phyloP scores from a whole-genome alignment of 805 yeast species.

The Millerozyma miso region DNA sequence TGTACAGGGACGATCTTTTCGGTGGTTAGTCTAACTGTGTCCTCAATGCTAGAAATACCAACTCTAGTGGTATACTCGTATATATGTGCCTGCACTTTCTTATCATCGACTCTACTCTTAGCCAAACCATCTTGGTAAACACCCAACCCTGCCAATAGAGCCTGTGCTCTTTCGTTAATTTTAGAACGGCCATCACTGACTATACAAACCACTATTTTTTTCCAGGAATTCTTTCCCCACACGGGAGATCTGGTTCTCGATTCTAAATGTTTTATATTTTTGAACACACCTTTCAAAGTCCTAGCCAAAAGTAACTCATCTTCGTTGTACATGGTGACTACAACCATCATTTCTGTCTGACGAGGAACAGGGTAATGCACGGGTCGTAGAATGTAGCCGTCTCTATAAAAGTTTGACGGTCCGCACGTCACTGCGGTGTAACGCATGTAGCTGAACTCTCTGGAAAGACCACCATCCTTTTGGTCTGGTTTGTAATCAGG shows the following conservation, averaged over 20 bases:
- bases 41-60: constrained; percentile 43
- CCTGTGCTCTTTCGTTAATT: constrained; percentile 59
- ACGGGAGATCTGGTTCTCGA: constrained; percentile 42
- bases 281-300: constrained; percentile 61
- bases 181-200: constrained; percentile 66
- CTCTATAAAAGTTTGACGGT: constrained; percentile 57
- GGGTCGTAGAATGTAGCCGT: constrained; percentile 55
- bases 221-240: constrained; percentile 51
- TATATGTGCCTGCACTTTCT: constrained; percentile 59
- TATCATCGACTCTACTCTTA: constrained; percentile 54
- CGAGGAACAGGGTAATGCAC: constrained; percentile 50
- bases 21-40: constrained; percentile 49
- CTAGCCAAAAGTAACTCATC: constrained; percentile 59
- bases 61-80: constrained; percentile 65
- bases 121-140: constrained; percentile 65
- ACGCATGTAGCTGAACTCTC: constrained; percentile 59
- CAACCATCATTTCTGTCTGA: constrained; percentile 57
- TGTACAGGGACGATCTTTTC: constrained; percentile 61
- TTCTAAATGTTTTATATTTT: constrained; percentile 57
- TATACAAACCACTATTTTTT: constrained; percentile 58
- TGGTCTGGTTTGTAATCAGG: constrained; percentile 32
- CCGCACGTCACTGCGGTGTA: constrained; percentile 66
- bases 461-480: constrained; percentile 38
- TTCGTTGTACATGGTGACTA: constrained; percentile 64
- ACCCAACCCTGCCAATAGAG: constrained; percentile 61